These are phyloP conservation scores for Yamadazyma sp. DNA, from an alignment of 805 yeast species.

Conservation along the genomic window DNA sequence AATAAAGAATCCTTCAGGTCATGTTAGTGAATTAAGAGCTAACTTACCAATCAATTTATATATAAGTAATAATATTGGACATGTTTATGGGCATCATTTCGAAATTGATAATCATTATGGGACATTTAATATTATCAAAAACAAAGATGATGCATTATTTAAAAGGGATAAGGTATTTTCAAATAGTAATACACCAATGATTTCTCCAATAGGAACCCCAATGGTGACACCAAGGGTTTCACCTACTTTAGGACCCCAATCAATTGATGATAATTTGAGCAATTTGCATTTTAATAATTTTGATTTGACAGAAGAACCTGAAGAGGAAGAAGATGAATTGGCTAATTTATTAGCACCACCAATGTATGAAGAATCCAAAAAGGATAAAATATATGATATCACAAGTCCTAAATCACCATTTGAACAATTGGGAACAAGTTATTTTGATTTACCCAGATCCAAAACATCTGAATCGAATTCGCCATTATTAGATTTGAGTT, in stretches of 20 bases:
- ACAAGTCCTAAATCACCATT: conserved; percentile 31
- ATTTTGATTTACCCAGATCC: conserved; percentile 28
- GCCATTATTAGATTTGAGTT: conserved; percentile 19
- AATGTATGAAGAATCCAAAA: conserved; percentile 35
- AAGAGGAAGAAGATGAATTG: conserved; percentile 21
- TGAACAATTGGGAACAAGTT: conserved; percentile 31
- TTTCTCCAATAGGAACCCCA: conserved; percentile 5
- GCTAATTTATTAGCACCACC: conserved; percentile 41
- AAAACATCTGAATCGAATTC: conserved; percentile 1
- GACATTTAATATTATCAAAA: conserved; percentile 18
- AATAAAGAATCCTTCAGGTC: conserved; percentile 48
- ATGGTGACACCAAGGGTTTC: conserved; percentile 5
- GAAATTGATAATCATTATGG: conserved; percentile 28
- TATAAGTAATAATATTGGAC: conserved; percentile 38
- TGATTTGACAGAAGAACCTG: too few relatives aligned
- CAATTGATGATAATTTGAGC: conserved; percentile 12
- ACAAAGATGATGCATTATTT: conserved; percentile 28
- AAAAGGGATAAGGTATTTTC: conserved; percentile 17
- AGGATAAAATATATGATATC: conserved; percentile 37
- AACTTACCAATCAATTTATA: conserved; percentile 47
- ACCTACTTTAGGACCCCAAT: conserved; percentile 1
- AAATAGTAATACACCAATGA: conserved; percentile 5
- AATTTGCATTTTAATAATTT: too few relatives aligned
- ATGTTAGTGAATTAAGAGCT: conserved; percentile 49
- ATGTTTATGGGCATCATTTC: conserved; percentile 31